Evolutionary conservation across 352 stramenopile species (phyloP), one percentile per base, ranked within the genome.

Genomic region (Stramenopiles sp.): DNA sequence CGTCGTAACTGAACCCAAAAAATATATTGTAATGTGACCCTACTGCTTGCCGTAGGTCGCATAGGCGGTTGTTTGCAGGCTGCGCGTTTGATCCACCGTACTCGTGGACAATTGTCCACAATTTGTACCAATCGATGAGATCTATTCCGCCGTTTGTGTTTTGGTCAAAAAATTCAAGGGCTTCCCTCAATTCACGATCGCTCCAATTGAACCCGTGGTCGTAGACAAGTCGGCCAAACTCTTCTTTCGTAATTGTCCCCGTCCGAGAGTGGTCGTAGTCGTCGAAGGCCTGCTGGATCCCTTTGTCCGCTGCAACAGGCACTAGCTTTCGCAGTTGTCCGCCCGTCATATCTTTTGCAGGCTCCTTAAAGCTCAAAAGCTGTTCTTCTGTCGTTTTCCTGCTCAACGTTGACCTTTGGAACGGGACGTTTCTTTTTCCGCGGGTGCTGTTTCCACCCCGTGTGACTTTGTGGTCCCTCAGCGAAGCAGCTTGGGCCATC

Each of bases 91-190:
- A 31, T 35, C 53, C 35, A 71, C 35, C 53, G n/a, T n/a, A n/a
- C 33, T 71, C 53, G 2, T 33, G 53, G 12, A 35, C 53, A 2
- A 71, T 71, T 6, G 53, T 35, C 53, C 53, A 71, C 35, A 71
- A 6, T 71, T 71, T 71, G 12, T 71, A 71, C 53, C 53, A 71
- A 35, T 71, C 31, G 6, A 71, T 71, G 6, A 71, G 12, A 4
- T 71, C 53, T 35, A 71, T 71, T 4, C 2, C 33, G 35, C 35
- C 35, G 35, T 71, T 71, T 35, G 33, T 71, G 12, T 71, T 71
- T 35, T 71, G 31, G 35, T 71, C 53, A 6, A 71, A 71, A 71
- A 71, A 71, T 71, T 71, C 53, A 71, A 71, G 53, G 31, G 53
- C 53, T 71, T 71, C 53, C 53, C 53, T 2, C 6, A 71, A 2